These are phyloP conservation scores for Takashimella koratensis DNA, from an alignment of 1,284 basidiomycete genomes.

Conservation along the genomic window DNA sequence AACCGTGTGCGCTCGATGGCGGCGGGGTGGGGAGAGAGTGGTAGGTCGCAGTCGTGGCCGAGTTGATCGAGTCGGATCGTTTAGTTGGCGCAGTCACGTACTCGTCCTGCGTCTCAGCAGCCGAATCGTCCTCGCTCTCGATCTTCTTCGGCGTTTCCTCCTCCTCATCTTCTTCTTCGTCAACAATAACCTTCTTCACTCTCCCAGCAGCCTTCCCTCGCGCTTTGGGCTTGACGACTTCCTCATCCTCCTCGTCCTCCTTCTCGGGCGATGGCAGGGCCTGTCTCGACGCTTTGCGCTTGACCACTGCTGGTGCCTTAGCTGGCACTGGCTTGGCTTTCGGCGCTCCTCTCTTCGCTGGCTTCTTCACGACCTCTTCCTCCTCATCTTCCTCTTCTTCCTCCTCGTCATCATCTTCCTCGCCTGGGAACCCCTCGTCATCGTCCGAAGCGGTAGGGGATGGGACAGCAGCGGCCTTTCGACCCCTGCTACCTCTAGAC, in stretches of 20 bases:
- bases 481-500: slow-evolving; percentile 5
- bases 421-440: slow-evolving; percentile 8
- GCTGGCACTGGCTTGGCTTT: background rate
- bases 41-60: slow-evolving; percentile 2
- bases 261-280: background rate
- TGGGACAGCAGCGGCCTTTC: slow-evolving; percentile 7
- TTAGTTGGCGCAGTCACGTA: background rate
- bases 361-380: slow-evolving; percentile 9
- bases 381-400: slow-evolving; percentile 15
- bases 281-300: background rate
- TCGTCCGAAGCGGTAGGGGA: background rate
- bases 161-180: slow-evolving; percentile 18
- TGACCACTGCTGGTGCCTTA: slow-evolving; percentile 14
- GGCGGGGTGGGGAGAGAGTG: background rate
- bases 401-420: slow-evolving; percentile 10
- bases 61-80: background rate
- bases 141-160: slow-evolving; percentile 6
- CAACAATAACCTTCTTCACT: slow-evolving; percentile 11
- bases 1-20: background rate
- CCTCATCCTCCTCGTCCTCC: slow-evolving; percentile 11
- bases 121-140: background rate
- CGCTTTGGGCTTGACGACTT: slow-evolving; percentile 5
- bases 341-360: background rate
- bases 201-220: background rate
- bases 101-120: background rate